These are phyloP conservation scores for Choanephora cucurbitarum DNA, from an alignment of 371 early-diverging fungal genomes.

Conservation along the genomic window DNA sequence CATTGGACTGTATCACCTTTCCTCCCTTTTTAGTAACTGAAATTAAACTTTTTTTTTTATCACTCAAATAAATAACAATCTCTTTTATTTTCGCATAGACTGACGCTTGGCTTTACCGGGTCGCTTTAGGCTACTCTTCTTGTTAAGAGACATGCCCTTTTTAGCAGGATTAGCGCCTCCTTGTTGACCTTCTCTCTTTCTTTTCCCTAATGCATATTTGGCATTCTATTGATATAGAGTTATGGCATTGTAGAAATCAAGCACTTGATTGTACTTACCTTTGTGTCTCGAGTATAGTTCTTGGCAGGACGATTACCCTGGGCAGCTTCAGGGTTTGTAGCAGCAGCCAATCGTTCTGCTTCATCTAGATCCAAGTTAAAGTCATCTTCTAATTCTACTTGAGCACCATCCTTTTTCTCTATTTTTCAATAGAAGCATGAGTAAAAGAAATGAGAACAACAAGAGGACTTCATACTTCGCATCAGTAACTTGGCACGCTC, in stretches of 20 bases:
- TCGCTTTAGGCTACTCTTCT: slow-evolving; percentile 28
- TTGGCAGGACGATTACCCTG: slow-evolving; percentile 19
- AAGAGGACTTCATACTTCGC: no score
- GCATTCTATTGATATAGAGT: no score
- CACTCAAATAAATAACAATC: no score
- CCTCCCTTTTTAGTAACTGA: no score
- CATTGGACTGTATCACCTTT: no score
- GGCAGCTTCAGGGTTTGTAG: slow-evolving; percentile 17
- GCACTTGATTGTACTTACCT: slow-evolving; percentile 11
- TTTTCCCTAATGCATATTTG: slow-evolving; percentile 24
- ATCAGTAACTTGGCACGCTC: slow-evolving; percentile 22
- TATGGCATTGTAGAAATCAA: no score
- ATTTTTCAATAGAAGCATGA: background rate
- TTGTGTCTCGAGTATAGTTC: slow-evolving; percentile 22
- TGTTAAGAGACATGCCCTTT: slow-evolving; percentile 30
- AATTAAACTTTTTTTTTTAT: no score
- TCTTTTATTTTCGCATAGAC: no score
- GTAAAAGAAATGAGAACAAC: no score
- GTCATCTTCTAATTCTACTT: slow-evolving; percentile 26
- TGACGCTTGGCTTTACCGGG: slow-evolving; percentile 42
- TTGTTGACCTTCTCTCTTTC: slow-evolving; percentile 13
- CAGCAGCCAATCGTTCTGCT: slow-evolving; percentile 27
- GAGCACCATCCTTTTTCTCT: slow-evolving; percentile 30
- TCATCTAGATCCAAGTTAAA: slow-evolving; percentile 34
- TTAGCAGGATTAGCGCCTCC: slow-evolving; percentile 22